Base-by-base conservation (phyloP, 1,139 yeast species). In the Martiniozyma asiatica region DNA sequence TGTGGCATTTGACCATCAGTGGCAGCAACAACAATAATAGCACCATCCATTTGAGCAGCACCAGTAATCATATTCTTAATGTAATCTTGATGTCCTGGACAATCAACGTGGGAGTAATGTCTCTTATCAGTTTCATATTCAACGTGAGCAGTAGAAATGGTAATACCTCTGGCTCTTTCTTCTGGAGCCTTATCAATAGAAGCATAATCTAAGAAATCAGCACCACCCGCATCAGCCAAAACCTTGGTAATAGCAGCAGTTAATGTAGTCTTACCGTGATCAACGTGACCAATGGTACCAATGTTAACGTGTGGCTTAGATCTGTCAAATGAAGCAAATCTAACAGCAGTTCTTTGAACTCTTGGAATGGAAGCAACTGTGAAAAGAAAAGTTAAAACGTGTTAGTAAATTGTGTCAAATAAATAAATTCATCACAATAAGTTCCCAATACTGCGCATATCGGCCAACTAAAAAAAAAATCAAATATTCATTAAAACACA, bases 21-120 rank as follows among this genome's bases (percentile, higher is more conserved):
- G 43, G 98, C 98, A 53, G 97, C 97, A 60, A 89, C 98, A 44
- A 89, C 98, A 65, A 89, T 87, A 51, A 89, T 87, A 47, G 97
- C 98, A 69, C 97, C 97, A 59, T 89, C 98, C 97, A 87, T 87
- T 61, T 89, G 95, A 49, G 97, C 95, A 50, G 97, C 97, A 76
- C 97, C 97, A 45, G 96, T 84, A 61, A 89, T 89, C 97, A 89
- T 89, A 61, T 87, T 87, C 69, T 89, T 89, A 62, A 89, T 89
- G 63, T 87, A 89, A 71, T 89, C 97, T 43, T 94, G 93, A 73
- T 89, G 98, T 50, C 98, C 98, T 37, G 97, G 97, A 68, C 92
- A 81, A 65, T 87, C 97, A 46, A 85, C 95, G 59, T 87, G 97
- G 43, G 97, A 85, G 56, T 84, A 84, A 62, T 85, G 96, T 63